Evolutionary conservation across 768 basidiomycete species (phyloP), one percentile per base, ranked within the genome.

Genomic region (Leccinum fibrillosum): DNA sequence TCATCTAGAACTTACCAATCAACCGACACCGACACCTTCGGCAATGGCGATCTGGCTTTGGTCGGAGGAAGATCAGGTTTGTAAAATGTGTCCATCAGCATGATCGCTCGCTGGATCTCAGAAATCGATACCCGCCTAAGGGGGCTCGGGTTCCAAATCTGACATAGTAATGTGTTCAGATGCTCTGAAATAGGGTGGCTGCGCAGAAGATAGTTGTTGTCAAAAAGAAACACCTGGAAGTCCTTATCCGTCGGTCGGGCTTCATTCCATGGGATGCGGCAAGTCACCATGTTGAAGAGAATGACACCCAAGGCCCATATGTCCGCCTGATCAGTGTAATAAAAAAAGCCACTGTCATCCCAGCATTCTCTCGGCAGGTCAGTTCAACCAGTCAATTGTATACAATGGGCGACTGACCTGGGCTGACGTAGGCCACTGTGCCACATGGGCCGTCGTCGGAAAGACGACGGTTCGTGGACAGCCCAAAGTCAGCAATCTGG

Each of bases 261-360:
- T 39, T 57, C 64, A 2, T 60, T 53, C 66, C 66, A 68, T 10
- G 66, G 62, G 25, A 35, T 58, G 17, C 25, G 42, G 13, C 85
- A 83, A 54, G 86, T 86, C 53, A 90, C 84, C 76, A 96, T 84
- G 74, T 92, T 94, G 68, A 88, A 83, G 52, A 96, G 82, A 62
- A 96, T 90, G 53, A 96, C 80, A 13, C 88, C 89, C 21, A 90
- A 71, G 13, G 88, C 79, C 89, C 89, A 90, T 58, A 89, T 77
- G 62, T 90, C 88, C 13, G 25, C 79, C 28, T 67, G 25, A 49
- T 58, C 59, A 1, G 62, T 57, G 21, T 70, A 61, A 44, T 64
- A 64, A 1, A 12, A 47, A 2, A 53, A 59, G 58, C 75, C 65
- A 39, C 73, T 62, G 34, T 79, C 76, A 50, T 77, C 77, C 56